phyloP scores from a whole-genome alignment of 2,329 filamentous ascomycete species.

The Xylaria multiplex region DNA sequence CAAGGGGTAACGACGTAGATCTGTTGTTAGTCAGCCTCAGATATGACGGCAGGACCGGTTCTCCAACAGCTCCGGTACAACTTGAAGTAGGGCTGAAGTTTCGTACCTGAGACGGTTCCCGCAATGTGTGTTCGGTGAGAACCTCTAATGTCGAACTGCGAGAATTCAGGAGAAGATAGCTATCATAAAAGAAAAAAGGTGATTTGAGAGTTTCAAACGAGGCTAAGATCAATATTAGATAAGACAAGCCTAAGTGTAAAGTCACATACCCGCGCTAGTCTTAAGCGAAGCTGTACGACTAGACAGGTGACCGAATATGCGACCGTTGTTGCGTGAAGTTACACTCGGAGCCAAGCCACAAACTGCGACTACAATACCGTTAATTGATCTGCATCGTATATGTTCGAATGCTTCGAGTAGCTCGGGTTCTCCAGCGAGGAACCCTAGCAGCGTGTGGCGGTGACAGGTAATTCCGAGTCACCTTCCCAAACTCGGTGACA shows the following conservation, averaged over 20 bases:
- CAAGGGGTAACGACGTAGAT: constrained; percentile 7
- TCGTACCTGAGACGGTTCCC: background rate
- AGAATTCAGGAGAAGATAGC: background rate
- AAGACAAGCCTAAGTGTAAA: constrained; percentile 8
- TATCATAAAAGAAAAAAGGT: background rate
- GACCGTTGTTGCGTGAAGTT: constrained; percentile 2
- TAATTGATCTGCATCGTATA: constrained; percentile 5
- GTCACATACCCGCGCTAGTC: constrained; percentile 18
- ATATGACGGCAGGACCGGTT: background rate
- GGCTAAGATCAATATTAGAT: constrained; percentile 9
- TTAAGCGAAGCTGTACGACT: constrained; percentile 9
- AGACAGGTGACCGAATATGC: constrained; percentile 11
- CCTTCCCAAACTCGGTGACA: background rate
- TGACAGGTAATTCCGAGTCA: background rate
- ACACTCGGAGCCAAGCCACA: constrained; percentile 12
- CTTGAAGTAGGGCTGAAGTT: background rate
- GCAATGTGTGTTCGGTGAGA: background rate
- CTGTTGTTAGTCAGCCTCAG: constrained; percentile 28
- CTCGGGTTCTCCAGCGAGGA: background rate
- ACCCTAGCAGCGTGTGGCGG: background rate
- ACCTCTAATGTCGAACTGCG: background rate
- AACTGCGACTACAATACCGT: background rate
- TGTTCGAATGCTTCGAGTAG: background rate
- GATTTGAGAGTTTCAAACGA: background rate
- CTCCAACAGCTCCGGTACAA: constrained; percentile 9